Conservation (phyloP, 2,329 filamentous ascomycete genomes). For the Sarocladiaceae sp. region DNA sequence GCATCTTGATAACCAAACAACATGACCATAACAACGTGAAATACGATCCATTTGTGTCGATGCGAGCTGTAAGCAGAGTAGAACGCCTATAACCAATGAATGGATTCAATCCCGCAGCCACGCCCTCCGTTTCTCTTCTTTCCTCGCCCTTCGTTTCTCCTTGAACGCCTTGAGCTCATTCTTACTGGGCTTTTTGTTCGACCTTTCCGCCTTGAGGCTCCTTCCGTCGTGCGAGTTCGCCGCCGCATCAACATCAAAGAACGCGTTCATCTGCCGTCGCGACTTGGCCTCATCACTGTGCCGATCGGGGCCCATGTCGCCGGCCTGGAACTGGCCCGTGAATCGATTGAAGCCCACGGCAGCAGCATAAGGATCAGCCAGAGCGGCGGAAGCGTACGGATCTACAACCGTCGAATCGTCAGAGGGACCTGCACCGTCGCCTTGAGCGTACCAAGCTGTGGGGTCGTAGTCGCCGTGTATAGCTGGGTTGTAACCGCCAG, state of each 20-base stretch:
- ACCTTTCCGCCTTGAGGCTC: conserved; percentile 85
- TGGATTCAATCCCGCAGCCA: conserved; percentile 84
- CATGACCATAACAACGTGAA: too few species aligned
- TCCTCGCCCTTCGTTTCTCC: conserved; percentile 80
- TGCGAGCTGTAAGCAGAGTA: too few species aligned
- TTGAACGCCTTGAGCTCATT: conserved; percentile 86
- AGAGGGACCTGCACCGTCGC: conserved; percentile 22
- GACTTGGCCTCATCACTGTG: conserved; percentile 87
- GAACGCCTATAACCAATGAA: too few species aligned
- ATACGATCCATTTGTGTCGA: too few species aligned
- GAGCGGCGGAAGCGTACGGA: conserved; percentile 19
- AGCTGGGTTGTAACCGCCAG: conserved; percentile 85
- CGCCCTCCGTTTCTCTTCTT: conserved; percentile 88
- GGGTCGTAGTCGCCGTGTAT: conserved; percentile 97
- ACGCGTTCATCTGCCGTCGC: conserved; percentile 82
- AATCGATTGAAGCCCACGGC: conserved; percentile 84
- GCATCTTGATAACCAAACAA: too few species aligned
- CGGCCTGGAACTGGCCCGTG: conserved; percentile 74
- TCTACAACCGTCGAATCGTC: conserved; percentile 18
- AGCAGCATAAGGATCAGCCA: conserved; percentile 53
- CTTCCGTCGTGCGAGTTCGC: conserved; percentile 86
- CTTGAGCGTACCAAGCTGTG: conserved; percentile 84
- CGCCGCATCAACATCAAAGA: conserved; percentile 91
- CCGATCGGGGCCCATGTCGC: conserved; percentile 61
- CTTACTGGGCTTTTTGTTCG: conserved; percentile 76